Evolutionary conservation across 2,329 filamentous ascomycete species (phyloP), one percentile per base, ranked within the genome.

Genomic region (Tolypocladium ophioglossoides): DNA sequence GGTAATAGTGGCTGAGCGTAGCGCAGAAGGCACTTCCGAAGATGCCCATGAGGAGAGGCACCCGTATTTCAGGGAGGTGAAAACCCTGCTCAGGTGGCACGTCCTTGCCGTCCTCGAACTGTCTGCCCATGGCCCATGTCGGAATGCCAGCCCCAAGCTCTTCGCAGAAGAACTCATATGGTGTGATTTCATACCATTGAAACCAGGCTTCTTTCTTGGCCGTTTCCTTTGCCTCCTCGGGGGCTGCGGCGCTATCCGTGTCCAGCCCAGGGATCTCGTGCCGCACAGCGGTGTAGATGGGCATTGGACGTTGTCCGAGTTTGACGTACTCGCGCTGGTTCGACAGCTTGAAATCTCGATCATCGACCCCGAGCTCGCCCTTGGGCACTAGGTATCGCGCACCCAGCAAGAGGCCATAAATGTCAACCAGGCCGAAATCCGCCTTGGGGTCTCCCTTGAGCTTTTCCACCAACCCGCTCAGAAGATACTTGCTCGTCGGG

Each of bases 1-100:
- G 89, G 71, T 97, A 97, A 68, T 99, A 99, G 68, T 97, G 94
- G 46, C 89, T 92, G 0, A 99, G 74, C 0, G 94, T 97, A 0
- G 94, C 94, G 63, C 94, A 97, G 66, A 99, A 97, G 3, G 94
- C 94, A 61, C 88, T 95, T 1, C 94, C 94, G 78, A 94, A 99
- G n/a, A 97, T 86, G 0, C 94, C 94, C 75, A 99, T 82, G 49
- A 97, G 77, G 9, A 94, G 76, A 0, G 92, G 89, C 55, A 95
- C 78, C 44, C 91, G 84, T 32, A 94, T 73, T 70, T 99, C 94
- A 0, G 94, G 94, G 4, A 95, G 75, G 46, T 89, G 84, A 27
- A 79, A 78, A 10, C 87, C 82, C 11, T 82, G 78, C 34, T 85
- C 84, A 0, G 82, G 76, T 10, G 70, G 65, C 1, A 71, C 63